Base-by-base conservation (phyloP, 257 asterid genomes). In the Eucommia ulmoides region DNA sequence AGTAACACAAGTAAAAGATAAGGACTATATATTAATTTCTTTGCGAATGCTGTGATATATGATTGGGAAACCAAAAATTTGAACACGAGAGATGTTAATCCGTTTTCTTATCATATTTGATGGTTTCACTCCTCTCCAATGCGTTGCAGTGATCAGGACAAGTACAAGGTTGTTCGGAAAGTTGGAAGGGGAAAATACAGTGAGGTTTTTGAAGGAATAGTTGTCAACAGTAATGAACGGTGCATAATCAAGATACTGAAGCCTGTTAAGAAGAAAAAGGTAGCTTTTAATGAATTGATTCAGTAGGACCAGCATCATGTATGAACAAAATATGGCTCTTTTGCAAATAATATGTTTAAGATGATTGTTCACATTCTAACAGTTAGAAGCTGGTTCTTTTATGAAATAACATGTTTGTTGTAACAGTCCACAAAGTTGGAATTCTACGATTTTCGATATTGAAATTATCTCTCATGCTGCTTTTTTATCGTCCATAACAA, bases 101-200 rank as follows among this genome's bases (percentile, higher is more conserved):
- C n/a, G n/a, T n/a, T n/a, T n/a, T n/a, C n/a, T n/a, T n/a, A n/a
- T n/a, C n/a, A n/a, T n/a, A n/a, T n/a, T n/a, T n/a, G n/a, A n/a
- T n/a, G n/a, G n/a, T n/a, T n/a, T 35, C 15, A 35, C 3, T 17
- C 16, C 2, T 35, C 44, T 35, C 44, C 16, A 15, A 10, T 2
- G 11, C 44, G 16, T 53, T 53, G 14, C 63, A 70, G 76, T 41
- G 66, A 70, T 20, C 76, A 70, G 56, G 76, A 65, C 41, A 72
- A 65, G 60, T 70, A 70, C 29, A 72, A 70, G 65, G 76, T 70
- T 41, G 69, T 70, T 45, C 68, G 76, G 25, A 70, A 70, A 56
- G 73, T 70, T 33, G 76, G 76, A 49, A 70, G 73, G 55, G 76
- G 76, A n/a, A n/a, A n/a, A n/a, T n/a, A n/a, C n/a, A n/a, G n/a